Conservation (phyloP, 805 yeast genomes). For the Candida sakaeoensis region DNA sequence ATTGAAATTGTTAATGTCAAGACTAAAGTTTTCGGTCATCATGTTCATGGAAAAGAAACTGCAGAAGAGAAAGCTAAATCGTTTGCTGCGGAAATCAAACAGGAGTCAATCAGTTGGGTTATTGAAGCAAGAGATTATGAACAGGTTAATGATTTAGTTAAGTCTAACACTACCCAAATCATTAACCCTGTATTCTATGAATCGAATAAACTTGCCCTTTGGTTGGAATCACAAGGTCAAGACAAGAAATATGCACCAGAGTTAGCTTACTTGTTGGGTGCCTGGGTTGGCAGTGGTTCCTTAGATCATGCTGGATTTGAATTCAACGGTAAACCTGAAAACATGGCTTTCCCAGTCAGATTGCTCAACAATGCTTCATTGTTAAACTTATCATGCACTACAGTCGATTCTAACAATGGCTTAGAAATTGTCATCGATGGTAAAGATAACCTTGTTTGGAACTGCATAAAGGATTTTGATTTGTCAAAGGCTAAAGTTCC, state of each 20-base stretch:
- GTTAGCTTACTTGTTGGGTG: conserved; percentile 39
- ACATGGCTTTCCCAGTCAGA: background rate
- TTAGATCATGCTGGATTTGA: conserved; percentile 11
- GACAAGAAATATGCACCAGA: conserved; percentile 17
- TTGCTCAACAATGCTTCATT: background rate
- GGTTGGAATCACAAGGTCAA: conserved; percentile 18
- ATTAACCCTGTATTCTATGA: conserved; percentile 34
- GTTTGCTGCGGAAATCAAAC: conserved; percentile 11
- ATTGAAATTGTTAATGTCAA: conserved; percentile 20
- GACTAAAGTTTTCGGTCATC: conserved; percentile 18
- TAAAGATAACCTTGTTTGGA: background rate
- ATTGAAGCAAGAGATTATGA: conserved; percentile 37
- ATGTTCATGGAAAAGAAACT: conserved; percentile 17
- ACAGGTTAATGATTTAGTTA: conserved; percentile 22
- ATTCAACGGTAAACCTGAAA: background rate
- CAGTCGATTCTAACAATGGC: background rate
- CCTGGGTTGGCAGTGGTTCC: conserved; percentile 37
- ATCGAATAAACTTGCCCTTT: conserved; percentile 24
- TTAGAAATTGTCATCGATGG: background rate
- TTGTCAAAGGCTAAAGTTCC: conserved; percentile 20
- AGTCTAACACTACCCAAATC: conserved; percentile 27
- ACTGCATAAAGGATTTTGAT: background rate
- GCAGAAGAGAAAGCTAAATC: conserved; percentile 17
- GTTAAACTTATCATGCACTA: background rate
- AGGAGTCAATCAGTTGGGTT: conserved; percentile 29